These are phyloP conservation scores for Cubamyces sp. DNA, from an alignment of 768 basidiomycete species.

Conservation along the genomic window DNA sequence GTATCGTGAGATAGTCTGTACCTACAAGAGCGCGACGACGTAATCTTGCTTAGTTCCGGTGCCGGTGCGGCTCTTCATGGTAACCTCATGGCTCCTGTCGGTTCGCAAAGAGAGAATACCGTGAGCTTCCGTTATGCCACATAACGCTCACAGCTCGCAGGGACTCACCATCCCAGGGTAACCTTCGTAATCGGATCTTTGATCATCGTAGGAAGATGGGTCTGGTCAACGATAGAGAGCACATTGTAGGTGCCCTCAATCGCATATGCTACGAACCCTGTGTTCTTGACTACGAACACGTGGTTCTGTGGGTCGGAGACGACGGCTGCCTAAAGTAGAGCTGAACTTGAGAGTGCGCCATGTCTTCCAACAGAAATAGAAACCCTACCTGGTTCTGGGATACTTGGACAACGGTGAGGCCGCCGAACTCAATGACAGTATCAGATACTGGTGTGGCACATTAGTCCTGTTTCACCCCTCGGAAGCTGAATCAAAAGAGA, in stretches of 20 bases:
- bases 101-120: background rate
- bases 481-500: background rate
- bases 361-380: background rate
- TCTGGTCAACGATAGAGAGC: constrained; percentile 83
- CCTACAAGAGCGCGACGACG: constrained; percentile 78
- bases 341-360: background rate
- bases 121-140: background rate
- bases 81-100: constrained; percentile 69
- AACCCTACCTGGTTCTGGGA: constrained; percentile 71
- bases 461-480: too few species aligned
- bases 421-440: constrained; percentile 79
- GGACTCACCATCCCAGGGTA: constrained; percentile 57
- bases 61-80: constrained; percentile 66
- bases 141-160: background rate
- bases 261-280: constrained; percentile 78
- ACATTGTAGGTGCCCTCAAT: constrained; percentile 76
- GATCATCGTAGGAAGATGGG: constrained; percentile 65
- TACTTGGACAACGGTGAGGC: constrained; percentile 84
- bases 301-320: constrained; percentile 77
- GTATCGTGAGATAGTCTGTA: constrained; percentile 9
- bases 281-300: constrained; percentile 79
- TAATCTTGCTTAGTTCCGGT: constrained; percentile 57
- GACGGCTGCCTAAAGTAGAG: constrained; percentile 54
- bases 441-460: constrained; percentile 61
- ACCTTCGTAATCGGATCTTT: constrained; percentile 65